A percentile compares a stretch with the other conserved stretches of the same genome.
Conservation (phyloP, 805 yeast species). For the Komagataella mondaviorum region DNA sequence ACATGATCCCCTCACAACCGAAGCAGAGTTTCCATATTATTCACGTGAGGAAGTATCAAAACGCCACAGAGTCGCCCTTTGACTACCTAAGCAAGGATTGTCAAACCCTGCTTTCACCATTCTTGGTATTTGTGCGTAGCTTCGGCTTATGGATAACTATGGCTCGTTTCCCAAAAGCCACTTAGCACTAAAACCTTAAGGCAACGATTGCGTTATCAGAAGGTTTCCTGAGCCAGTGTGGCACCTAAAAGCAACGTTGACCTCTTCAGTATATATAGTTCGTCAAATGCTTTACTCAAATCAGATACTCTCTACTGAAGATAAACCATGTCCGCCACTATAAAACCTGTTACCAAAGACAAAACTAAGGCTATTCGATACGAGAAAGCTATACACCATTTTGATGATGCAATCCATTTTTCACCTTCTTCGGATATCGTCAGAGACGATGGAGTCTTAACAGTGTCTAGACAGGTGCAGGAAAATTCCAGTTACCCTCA, state of each 20-base stretch:
- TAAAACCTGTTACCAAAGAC: neutral
- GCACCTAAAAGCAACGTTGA: neutral
- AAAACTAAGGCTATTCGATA: neutral
- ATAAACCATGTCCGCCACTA: neutral
- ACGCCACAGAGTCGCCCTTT: neutral
- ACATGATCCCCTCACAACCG: no score
- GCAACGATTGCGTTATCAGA: neutral
- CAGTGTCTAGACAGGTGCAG: neutral
- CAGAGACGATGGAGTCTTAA: neutral
- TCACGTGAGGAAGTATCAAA: neutral
- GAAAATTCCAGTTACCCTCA: constrained; percentile 12
- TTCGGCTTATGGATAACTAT: no score
- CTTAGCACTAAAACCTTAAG: neutral
- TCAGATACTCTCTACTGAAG: neutral
- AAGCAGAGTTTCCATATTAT: no score
- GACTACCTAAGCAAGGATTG: neutral
- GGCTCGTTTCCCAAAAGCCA: neutral
- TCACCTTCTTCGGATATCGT: neutral
- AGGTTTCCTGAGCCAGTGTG: neutral
- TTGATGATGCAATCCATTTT: neutral
- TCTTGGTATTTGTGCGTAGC: neutral
- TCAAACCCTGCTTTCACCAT: neutral
- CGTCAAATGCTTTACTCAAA: neutral
- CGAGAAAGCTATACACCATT: neutral
- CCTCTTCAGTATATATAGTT: neutral